phyloP scores from a whole-genome alignment of 257 asterid species.

The Jacaranda copaia region DNA sequence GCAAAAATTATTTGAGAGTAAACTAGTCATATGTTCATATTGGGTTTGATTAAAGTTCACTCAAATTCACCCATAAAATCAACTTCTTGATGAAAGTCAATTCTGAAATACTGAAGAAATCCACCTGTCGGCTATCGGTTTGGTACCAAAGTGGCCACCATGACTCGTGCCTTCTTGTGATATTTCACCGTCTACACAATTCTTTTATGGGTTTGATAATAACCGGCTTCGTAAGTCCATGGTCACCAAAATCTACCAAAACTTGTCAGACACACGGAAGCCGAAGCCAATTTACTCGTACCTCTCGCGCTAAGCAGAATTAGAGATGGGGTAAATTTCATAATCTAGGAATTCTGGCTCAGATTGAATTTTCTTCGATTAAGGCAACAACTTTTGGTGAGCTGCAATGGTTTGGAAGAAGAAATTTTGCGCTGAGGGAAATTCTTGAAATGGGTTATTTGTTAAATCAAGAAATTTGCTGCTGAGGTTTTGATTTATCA shows the following conservation, averaged over 20 bases:
- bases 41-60: too few species aligned
- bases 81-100: neutral
- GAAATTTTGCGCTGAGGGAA: constrained; percentile 4
- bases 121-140: neutral
- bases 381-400: neutral
- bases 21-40: too few species aligned
- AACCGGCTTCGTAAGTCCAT: constrained; percentile 1
- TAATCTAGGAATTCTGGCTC: neutral
- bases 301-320: neutral
- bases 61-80: neutral
- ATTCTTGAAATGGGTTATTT: constrained; percentile 30
- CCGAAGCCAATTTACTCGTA: neutral
- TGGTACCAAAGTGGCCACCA: neutral
- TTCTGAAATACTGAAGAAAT: neutral
- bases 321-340: neutral
- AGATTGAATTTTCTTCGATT: constrained; percentile 19
- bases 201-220: too few species aligned
- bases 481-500: constrained; percentile 19
- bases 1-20: too few species aligned
- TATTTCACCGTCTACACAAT: too few species aligned
- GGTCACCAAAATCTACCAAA: neutral
- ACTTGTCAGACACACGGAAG: neutral
- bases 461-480: constrained; percentile 25
- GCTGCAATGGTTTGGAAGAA: constrained; percentile 18
- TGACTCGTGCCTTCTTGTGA: neutral